Evolutionary conservation across 129 eudicot genomes (phyloP).

Genomic region (Gnaphalium uliginosum): DNA sequence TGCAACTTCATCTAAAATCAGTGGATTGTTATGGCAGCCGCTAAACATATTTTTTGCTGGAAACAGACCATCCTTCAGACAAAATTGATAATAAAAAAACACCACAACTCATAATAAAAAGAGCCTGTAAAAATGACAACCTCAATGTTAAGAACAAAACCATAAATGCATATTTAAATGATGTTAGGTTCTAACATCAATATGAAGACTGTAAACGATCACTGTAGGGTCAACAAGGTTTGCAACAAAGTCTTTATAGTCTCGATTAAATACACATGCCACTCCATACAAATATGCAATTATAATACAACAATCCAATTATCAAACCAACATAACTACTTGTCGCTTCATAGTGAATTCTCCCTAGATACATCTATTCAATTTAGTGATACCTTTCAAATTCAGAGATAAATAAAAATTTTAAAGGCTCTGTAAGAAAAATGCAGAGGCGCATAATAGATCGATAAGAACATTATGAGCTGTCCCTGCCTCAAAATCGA

Average conservation of each 20-base stretch:
- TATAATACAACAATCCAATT: neutral
- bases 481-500: neutral
- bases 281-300: constrained; percentile 3
- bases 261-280: neutral
- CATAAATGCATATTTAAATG: neutral
- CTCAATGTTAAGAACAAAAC: constrained; percentile 11
- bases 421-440: no score
- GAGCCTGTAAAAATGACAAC: constrained; percentile 11
- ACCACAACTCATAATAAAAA: neutral
- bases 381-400: no score
- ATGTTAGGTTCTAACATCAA: constrained; percentile 24
- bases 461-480: no score
- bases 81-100: neutral
- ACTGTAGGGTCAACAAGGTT: constrained; percentile 3
- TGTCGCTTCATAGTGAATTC: no score
- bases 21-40: neutral
- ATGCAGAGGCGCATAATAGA: no score
- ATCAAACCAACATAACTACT: no score
- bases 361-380: no score
- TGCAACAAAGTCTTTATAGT: neutral
- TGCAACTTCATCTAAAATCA: neutral
- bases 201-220: constrained; percentile 3
- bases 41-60: neutral
- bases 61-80: neutral
- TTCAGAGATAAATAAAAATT: no score